Evolutionary conservation across 1,284 basidiomycete species (phyloP).

Genomic region (Trichosporon asahii): DNA sequence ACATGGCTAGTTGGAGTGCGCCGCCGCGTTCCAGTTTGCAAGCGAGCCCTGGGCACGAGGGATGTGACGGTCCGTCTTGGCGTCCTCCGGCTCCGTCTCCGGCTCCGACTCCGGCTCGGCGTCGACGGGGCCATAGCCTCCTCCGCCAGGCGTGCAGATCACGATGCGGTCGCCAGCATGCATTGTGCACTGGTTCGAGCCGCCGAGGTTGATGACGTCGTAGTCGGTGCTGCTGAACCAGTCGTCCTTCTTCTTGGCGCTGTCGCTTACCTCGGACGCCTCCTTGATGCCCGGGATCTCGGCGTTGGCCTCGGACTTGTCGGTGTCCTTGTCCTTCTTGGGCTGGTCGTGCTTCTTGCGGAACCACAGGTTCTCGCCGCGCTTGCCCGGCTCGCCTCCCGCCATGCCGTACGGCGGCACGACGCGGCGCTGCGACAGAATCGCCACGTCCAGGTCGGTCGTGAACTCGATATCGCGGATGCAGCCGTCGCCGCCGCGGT

Average conservation of each 20-base stretch:
- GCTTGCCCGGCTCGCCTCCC: constrained; percentile 71
- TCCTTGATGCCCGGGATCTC: neutral
- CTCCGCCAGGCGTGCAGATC: constrained; percentile 88
- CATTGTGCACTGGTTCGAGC: constrained; percentile 83
- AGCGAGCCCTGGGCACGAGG: neutral
- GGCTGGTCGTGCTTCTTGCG: neutral
- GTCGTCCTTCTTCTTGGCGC: constrained; percentile 11
- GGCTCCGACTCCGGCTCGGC: constrained; percentile 5
- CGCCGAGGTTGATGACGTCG: constrained; percentile 75
- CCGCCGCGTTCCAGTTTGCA: neutral
- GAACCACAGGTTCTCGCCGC: constrained; percentile 82
- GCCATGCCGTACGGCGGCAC: constrained; percentile 85
- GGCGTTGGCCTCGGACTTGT: constrained; percentile 7
- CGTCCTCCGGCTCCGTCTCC: neutral
- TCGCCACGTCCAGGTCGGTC: constrained; percentile 81
- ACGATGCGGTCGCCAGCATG: constrained; percentile 74
- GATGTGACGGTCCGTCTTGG: neutral
- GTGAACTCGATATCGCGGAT: constrained; percentile 81
- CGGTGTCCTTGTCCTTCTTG: constrained; percentile 2
- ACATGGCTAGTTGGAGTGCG: neutral
- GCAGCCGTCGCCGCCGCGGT: constrained; percentile 82
- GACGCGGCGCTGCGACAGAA: constrained; percentile 69
- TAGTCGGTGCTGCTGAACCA: constrained; percentile 49
- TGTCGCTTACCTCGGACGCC: neutral
- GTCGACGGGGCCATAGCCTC: constrained; percentile 59